Percentiles rank a stretch among this genome's conserved stretches.
Conservation (phyloP, 2,329 filamentous ascomycete genomes). For the Penicillium digitatum region DNA sequence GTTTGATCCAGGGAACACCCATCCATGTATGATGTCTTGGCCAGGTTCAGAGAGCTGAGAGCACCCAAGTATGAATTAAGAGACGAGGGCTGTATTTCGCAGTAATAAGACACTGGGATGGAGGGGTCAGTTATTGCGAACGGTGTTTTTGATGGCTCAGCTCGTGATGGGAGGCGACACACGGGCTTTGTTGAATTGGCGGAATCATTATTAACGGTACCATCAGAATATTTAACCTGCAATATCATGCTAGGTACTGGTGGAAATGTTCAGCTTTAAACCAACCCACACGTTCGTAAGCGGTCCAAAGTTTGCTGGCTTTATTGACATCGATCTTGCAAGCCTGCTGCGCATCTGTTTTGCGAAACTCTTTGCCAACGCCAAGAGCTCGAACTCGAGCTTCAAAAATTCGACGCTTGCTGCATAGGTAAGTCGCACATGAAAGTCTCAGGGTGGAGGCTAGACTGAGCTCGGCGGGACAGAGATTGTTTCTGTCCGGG, state of each 20-base stretch:
- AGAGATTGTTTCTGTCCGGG: constrained; percentile 65
- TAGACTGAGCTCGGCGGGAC: constrained; percentile 71
- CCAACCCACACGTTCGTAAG: constrained; percentile 84
- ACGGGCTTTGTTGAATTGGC: neutral
- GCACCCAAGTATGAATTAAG: constrained; percentile 10
- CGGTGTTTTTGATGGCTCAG: neutral
- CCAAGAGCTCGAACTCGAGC: constrained; percentile 64
- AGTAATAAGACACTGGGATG: neutral
- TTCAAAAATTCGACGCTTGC: constrained; percentile 87
- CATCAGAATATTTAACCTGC: neutral
- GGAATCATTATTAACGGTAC: neutral
- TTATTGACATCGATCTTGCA: constrained; percentile 99
- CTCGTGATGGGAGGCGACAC: neutral
- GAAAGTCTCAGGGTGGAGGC: constrained; percentile 77
- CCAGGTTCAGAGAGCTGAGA: neutral
- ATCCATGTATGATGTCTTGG: neutral
- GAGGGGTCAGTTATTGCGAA: constrained; percentile 6
- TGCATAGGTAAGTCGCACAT: constrained; percentile 83
- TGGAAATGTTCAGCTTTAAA: constrained; percentile 56
- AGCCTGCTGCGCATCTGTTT: constrained; percentile 93
- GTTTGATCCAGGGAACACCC: neutral
- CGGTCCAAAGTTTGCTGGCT: constrained; percentile 85
- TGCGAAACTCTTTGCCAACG: constrained; percentile 79
- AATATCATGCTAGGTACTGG: constrained; percentile 36
- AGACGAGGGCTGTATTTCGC: constrained; percentile 1